phyloP scores from a whole-genome alignment of 1,284 basidiomycete species.

The Mrakiaceae sp. region DNA sequence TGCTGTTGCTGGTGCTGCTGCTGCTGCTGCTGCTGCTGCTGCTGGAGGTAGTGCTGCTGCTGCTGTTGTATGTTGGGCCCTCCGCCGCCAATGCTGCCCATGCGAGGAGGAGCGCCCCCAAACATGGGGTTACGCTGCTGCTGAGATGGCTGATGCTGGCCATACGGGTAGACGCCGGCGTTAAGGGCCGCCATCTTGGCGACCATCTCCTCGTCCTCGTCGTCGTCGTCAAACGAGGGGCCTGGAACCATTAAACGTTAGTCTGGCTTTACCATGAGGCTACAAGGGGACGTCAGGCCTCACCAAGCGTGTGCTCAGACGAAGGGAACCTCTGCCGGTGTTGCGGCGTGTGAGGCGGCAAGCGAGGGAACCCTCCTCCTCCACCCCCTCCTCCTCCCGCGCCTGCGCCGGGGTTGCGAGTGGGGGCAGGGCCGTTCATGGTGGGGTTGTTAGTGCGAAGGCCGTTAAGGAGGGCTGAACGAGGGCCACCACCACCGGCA shows the following conservation, averaged over 20 bases:
- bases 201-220: conserved; percentile 54
- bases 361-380: not conserved
- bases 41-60: conserved; percentile 4
- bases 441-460: too few species aligned
- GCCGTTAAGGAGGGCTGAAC: too few species aligned
- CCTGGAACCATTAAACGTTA: not conserved
- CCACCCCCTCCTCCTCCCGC: too few species aligned
- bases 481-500: too few species aligned
- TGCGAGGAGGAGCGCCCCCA: not conserved
- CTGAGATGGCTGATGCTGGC: not conserved
- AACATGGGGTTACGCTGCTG: not conserved
- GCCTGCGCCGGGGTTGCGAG: too few species aligned
- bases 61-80: not conserved
- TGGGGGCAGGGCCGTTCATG: too few species aligned
- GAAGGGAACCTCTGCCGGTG: conserved; percentile 14
- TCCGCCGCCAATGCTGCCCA: not conserved
- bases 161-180: conserved; percentile 3
- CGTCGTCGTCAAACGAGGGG: conserved; percentile 17
- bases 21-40: conserved; percentile 5
- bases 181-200: conserved; percentile 44
- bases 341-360: conserved; percentile 14
- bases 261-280: too few species aligned
- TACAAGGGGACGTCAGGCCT: too few species aligned
- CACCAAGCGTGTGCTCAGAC: conserved; percentile 15
- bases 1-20: not conserved